Conservation (phyloP, 352 stramenopile species). For the Achlya hypogyna region DNA sequence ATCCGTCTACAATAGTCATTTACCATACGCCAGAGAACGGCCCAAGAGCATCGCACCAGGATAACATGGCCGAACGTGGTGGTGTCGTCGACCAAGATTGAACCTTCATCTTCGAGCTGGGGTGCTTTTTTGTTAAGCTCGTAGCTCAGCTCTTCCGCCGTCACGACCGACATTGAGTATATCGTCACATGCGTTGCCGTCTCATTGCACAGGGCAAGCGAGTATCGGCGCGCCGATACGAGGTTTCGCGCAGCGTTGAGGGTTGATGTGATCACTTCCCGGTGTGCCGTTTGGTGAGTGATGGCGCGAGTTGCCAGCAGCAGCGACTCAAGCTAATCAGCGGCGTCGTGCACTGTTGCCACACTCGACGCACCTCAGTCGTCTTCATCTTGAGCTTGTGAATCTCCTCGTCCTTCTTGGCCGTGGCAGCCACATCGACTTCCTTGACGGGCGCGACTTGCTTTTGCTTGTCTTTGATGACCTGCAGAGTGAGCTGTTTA, state of each 20-base stretch:
- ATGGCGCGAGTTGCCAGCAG: slow-evolving; percentile 56
- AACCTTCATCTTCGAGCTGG: slow-evolving; percentile 34
- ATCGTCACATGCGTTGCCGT: slow-evolving; percentile 53
- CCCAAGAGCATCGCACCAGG: slow-evolving; percentile 40
- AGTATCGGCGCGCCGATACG: slow-evolving; percentile 47
- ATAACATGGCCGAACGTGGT: slow-evolving; percentile 64
- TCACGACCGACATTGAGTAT: slow-evolving; percentile 50
- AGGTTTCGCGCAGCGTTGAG: slow-evolving; percentile 40
- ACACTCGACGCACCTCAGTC: neutral
- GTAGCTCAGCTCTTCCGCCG: slow-evolving; percentile 23
- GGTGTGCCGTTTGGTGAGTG: slow-evolving; percentile 40
- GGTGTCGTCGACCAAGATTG: slow-evolving; percentile 40
- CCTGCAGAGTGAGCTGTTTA: slow-evolving; percentile 17
- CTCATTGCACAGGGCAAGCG: slow-evolving; percentile 47
- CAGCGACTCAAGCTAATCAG: slow-evolving; percentile 38
- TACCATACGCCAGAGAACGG: slow-evolving; percentile 27
- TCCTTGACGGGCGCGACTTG: neutral
- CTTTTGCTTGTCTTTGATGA: slow-evolving; percentile 10
- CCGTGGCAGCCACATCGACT: neutral
- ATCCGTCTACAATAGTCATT: slow-evolving; percentile 55
- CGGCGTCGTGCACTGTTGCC: neutral
- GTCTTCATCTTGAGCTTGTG: slow-evolving; percentile 16
- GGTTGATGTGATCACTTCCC: slow-evolving; percentile 46
- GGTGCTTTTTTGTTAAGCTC: slow-evolving; percentile 31
- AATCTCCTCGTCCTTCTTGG: slow-evolving; percentile 19